phyloP scores from a whole-genome alignment of 2,329 filamentous ascomycete species.

The Orbilia javanica region DNA sequence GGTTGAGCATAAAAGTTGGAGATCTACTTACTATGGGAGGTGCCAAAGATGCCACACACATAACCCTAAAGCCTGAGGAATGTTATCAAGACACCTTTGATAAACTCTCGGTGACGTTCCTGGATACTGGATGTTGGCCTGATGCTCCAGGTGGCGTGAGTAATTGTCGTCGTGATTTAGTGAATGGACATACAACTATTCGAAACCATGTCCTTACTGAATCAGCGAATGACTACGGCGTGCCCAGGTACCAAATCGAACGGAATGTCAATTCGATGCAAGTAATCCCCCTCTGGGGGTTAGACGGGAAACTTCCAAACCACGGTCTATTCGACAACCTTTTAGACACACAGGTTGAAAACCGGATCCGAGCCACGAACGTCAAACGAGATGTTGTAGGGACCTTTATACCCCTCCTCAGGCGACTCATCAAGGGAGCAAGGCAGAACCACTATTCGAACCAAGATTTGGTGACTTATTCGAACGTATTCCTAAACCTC shows the following conservation, averaged over 20 bases:
- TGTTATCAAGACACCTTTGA: slow-evolving; percentile 68
- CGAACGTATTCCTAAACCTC: slow-evolving; percentile 68
- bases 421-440: slow-evolving; percentile 69
- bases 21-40: slow-evolving; percentile 67
- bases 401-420: slow-evolving; percentile 71
- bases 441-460: slow-evolving; percentile 67
- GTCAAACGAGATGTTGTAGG: slow-evolving; percentile 68
- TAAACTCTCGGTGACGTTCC: slow-evolving; percentile 69
- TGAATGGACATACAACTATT: slow-evolving; percentile 70
- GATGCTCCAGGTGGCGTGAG: slow-evolving; percentile 71
- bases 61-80: slow-evolving; percentile 66
- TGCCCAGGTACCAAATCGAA: slow-evolving; percentile 71
- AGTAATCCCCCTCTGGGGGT: slow-evolving; percentile 70
- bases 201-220: slow-evolving; percentile 71
- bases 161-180: slow-evolving; percentile 71
- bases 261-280: slow-evolving; percentile 71
- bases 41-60: slow-evolving; percentile 66
- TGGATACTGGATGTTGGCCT: slow-evolving; percentile 70
- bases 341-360: slow-evolving; percentile 69
- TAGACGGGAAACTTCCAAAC: slow-evolving; percentile 70
- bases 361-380: slow-evolving; percentile 66
- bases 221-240: slow-evolving; percentile 71
- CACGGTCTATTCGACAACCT: slow-evolving; percentile 71
- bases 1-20: slow-evolving; percentile 65
- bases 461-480: slow-evolving; percentile 67